Evolutionary conservation across 176 grass and related monocot species (phyloP).

Genomic region (Musa beccarii): DNA sequence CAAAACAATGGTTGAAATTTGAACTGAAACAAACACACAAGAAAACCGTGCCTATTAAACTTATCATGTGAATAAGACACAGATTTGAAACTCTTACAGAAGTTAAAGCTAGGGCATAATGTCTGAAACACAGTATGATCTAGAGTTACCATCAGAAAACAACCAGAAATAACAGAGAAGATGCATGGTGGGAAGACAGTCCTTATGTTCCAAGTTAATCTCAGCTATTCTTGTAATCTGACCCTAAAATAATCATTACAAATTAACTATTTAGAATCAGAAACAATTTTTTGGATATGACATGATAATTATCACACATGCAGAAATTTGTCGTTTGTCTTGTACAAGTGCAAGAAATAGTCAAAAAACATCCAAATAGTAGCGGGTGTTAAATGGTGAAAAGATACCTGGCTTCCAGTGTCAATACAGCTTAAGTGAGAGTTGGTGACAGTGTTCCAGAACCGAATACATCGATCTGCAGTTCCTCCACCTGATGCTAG

Average conservation of each 20-base stretch:
- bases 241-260: neutral
- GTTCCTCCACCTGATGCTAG: conserved; percentile 98
- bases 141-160: too few relatives aligned
- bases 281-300: neutral
- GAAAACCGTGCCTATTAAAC: too few relatives aligned
- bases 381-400: neutral
- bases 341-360: neutral
- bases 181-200: too few relatives aligned
- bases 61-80: too few relatives aligned
- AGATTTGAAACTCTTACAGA: too few relatives aligned
- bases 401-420: conserved; percentile 89
- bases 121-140: too few relatives aligned
- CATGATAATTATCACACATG: neutral
- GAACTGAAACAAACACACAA: too few relatives aligned
- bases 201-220: neutral
- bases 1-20: too few relatives aligned
- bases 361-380: neutral
- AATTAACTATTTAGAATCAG: neutral
- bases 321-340: neutral
- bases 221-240: neutral
- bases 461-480: conserved; percentile 92
- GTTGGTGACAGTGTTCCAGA: conserved; percentile 95
- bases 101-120: too few relatives aligned
- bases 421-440: conserved; percentile 75
- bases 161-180: too few relatives aligned